A percentile compares a stretch with the other conserved stretches of the same genome.
Evolutionary conservation across 2,329 filamentous ascomycete species (phyloP).

Genomic region (Cryphonectria parasitica): DNA sequence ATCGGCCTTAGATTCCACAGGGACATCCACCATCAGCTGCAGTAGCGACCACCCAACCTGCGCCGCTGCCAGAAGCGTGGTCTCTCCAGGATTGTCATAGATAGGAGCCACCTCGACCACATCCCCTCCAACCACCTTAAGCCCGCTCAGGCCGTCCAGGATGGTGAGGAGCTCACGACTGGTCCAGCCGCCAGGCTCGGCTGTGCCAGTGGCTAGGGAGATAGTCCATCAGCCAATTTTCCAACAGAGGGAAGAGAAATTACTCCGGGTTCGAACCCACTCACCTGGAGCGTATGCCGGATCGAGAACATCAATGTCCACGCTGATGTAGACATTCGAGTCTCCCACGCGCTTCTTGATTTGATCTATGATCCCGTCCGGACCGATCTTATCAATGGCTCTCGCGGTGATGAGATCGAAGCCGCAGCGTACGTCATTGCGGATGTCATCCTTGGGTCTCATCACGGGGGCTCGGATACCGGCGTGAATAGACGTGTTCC

Average conservation of each 20-base stretch:
- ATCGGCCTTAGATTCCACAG: constrained; percentile 28
- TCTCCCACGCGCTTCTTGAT: constrained; percentile 62
- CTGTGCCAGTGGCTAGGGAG: constrained; percentile 70
- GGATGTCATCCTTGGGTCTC: constrained; percentile 51
- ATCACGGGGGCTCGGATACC: constrained; percentile 60
- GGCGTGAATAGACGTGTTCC: constrained; percentile 63
- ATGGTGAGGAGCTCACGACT: constrained; percentile 77
- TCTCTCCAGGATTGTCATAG: constrained; percentile 75
- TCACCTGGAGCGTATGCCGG: constrained; percentile 65
- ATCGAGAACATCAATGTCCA: constrained; percentile 83
- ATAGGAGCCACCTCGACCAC: constrained; percentile 79
- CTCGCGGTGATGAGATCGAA: constrained; percentile 61
- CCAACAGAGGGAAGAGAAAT: neutral
- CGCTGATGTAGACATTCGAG: constrained; percentile 67
- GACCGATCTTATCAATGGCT: constrained; percentile 74
- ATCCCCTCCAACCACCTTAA: constrained; percentile 78
- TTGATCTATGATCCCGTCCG: constrained; percentile 63
- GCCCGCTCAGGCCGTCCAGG: constrained; percentile 68
- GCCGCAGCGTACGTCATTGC: constrained; percentile 61
- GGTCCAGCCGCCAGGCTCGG: constrained; percentile 81
- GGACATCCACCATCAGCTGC: constrained; percentile 31
- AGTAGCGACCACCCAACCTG: constrained; percentile 30
- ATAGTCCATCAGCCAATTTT: neutral
- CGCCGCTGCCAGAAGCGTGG: constrained; percentile 49
- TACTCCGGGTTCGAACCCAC: constrained; percentile 23